Evolutionary conservation across 768 basidiomycete species (phyloP).

Genomic region (Floccularia luteovirens): DNA sequence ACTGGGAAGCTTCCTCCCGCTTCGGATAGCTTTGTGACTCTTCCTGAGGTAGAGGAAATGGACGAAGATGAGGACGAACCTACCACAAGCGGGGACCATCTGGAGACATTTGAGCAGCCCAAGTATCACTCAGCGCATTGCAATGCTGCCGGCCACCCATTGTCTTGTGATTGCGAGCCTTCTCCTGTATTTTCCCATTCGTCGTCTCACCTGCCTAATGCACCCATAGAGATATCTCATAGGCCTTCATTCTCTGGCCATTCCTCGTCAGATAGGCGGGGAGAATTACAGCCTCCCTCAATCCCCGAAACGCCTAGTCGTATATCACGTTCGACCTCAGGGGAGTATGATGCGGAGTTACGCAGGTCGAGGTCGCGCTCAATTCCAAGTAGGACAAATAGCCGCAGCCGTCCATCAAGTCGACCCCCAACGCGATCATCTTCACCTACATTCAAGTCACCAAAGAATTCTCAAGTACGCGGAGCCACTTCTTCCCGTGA

Average conservation of each 20-base stretch:
- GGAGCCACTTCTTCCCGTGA: constrained; percentile 7
- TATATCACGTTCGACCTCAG: constrained; percentile 6
- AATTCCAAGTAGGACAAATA: constrained; percentile 15
- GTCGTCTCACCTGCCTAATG: background rate
- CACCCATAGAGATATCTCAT: background rate
- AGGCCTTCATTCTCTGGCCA: background rate
- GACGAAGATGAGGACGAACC: constrained; percentile 15
- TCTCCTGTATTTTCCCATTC: constrained; percentile 3
- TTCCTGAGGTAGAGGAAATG: constrained; percentile 28
- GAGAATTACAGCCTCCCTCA: background rate
- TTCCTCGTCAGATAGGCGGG: background rate
- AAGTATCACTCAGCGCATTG: constrained; percentile 8
- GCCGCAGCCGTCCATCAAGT: constrained; percentile 16
- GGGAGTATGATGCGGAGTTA: constrained; percentile 6
- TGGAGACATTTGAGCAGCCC: background rate
- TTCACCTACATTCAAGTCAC: constrained; percentile 5
- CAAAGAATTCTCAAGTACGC: background rate
- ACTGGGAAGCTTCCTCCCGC: constrained; percentile 22
- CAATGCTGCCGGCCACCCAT: constrained; percentile 13
- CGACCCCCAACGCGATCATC: constrained; percentile 12
- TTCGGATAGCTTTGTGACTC: constrained; percentile 18
- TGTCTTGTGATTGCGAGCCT: constrained; percentile 10
- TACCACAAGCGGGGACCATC: constrained; percentile 4
- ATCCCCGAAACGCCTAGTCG: constrained; percentile 3
- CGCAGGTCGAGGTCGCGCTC: constrained; percentile 22